phyloP scores from a whole-genome alignment of 108 stramenopile genomes.

The Fragilaria radians region DNA sequence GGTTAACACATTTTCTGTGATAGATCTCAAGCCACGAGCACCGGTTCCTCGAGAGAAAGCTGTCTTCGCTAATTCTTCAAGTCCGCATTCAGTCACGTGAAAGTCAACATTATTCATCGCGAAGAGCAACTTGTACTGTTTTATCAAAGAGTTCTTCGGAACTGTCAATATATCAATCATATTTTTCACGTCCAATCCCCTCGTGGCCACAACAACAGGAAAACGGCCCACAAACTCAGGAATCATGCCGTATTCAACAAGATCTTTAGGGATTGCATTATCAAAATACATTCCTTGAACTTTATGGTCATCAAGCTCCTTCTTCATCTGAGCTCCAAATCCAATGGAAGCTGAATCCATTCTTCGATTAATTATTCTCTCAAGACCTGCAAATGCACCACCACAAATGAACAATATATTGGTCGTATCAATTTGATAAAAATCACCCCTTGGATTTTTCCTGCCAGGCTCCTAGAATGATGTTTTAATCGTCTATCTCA shows the following conservation, averaged over 20 bases:
- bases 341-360: conserved; percentile 93
- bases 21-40: conserved; percentile 91
- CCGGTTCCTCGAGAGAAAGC: conserved; percentile 91
- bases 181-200: conserved; percentile 82
- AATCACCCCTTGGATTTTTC: conserved; percentile 93
- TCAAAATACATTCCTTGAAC: conserved; percentile 87
- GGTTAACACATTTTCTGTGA: conserved; percentile 90
- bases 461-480: conserved; percentile 73
- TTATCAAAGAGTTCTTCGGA: conserved; percentile 94
- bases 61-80: conserved; percentile 83
- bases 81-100: conserved; percentile 88
- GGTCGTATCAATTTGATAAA: conserved; percentile 95
- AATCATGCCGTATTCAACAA: conserved; percentile 93
- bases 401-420: conserved; percentile 98
- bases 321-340: conserved; percentile 95
- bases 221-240: conserved; percentile 97
- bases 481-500: too few relatives aligned
- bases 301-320: conserved; percentile 78
- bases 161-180: conserved; percentile 92
- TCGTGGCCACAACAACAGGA: conserved; percentile 94
- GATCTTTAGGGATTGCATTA: conserved; percentile 89
- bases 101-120: conserved; percentile 93
- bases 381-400: conserved; percentile 96
- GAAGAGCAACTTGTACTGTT: conserved; percentile 94
- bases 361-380: conserved; percentile 85